Conservation (phyloP, 108 stramenopile species). For the Stephanodiscus minutulus region DNA sequence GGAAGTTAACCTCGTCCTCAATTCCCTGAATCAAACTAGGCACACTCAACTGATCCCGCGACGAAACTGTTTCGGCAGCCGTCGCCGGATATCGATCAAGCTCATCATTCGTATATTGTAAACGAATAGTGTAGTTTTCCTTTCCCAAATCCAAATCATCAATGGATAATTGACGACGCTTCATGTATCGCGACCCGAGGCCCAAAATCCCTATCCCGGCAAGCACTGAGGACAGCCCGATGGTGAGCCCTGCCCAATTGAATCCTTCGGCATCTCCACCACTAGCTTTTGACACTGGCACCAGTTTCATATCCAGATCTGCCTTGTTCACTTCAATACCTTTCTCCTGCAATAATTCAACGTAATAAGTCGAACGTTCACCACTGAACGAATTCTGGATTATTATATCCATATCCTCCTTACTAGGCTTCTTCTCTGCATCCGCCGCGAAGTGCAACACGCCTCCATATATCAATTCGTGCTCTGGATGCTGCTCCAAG, state of each 20-base stretch:
- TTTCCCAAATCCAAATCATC: conserved; percentile 22
- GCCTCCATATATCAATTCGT: conserved; percentile 35
- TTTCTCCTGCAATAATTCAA: conserved; percentile 32
- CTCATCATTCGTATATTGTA: conserved; percentile 26
- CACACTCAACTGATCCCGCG: conserved; percentile 12
- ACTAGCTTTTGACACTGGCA: background rate
- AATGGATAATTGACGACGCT: conserved; percentile 3
- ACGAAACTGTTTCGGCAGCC: conserved; percentile 4
- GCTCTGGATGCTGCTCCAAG: conserved; percentile 4
- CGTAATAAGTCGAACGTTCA: conserved; percentile 28
- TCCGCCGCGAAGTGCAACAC: conserved; percentile 23
- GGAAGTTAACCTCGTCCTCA: conserved; percentile 11
- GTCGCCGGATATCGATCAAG: conserved; percentile 20
- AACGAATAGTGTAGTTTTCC: conserved; percentile 14
- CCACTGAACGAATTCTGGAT: conserved; percentile 17
- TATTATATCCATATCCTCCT: conserved; percentile 20
- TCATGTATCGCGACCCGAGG: background rate
- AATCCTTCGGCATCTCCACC: background rate
- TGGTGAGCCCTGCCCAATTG: conserved; percentile 6
- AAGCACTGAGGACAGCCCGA: conserved; percentile 12
- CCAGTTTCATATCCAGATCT: background rate
- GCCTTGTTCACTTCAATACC: conserved; percentile 11
- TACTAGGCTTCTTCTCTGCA: conserved; percentile 8
- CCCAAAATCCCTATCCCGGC: conserved; percentile 24
- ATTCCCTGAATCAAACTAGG: conserved; percentile 13